phyloP scores from a whole-genome alignment of 129 eudicot species.

The Flaveria bidentis region DNA sequence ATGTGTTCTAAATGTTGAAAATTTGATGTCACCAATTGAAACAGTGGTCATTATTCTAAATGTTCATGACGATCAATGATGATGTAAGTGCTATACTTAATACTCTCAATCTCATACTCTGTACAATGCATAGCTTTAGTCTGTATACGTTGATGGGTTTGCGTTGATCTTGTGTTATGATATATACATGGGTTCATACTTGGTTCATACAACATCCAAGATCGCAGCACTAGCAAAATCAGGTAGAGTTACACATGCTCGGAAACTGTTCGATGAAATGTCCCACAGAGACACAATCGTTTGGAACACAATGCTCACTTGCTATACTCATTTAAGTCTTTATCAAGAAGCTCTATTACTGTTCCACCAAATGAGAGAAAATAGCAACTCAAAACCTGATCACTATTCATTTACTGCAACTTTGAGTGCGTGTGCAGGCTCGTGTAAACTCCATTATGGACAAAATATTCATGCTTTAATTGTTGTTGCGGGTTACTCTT shows the following conservation, averaged over 20 bases:
- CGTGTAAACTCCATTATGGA: constrained; percentile 43
- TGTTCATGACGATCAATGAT: too few species aligned
- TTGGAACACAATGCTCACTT: constrained; percentile 80
- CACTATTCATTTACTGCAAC: constrained; percentile 67
- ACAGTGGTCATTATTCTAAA: too few species aligned
- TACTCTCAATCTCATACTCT: too few species aligned
- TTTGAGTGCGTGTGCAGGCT: constrained; percentile 66
- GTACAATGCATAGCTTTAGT: too few species aligned
- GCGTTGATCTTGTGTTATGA: neutral
- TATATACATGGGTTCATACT: constrained; percentile 44
- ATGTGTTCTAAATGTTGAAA: too few species aligned
- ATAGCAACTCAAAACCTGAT: constrained; percentile 49
- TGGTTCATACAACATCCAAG: constrained; percentile 57
- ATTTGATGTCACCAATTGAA: too few species aligned
- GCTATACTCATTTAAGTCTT: constrained; percentile 60
- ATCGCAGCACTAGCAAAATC: constrained; percentile 52
- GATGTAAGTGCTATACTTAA: too few species aligned
- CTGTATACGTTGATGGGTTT: constrained; percentile 27
- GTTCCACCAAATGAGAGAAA: constrained; percentile 47
- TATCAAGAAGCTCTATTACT: constrained; percentile 59
- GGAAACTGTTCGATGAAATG: constrained; percentile 80
- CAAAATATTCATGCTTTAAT: constrained; percentile 54
- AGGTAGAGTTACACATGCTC: constrained; percentile 54
- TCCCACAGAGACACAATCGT: constrained; percentile 60
- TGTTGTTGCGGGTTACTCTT: constrained; percentile 42